phyloP scores from a whole-genome alignment of 495 filamentous ascomycete genomes.

The Penicillium verhagenii region DNA sequence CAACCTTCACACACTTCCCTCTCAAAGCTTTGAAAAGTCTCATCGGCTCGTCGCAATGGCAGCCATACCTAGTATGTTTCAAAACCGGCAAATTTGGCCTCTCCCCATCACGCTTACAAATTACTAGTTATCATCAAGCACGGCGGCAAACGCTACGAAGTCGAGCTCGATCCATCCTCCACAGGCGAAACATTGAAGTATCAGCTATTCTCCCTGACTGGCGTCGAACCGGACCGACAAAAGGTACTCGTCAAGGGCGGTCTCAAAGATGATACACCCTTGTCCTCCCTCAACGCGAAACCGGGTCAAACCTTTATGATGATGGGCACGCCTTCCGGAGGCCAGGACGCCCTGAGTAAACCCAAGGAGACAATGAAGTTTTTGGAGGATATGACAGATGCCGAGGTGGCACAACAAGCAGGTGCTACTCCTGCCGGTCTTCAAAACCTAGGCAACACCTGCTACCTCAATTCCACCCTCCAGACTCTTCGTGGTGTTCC shows the following conservation, averaged over 20 bases:
- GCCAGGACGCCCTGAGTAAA: slow-evolving; percentile 57
- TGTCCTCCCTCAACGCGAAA: slow-evolving; percentile 82
- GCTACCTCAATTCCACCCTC: slow-evolving; percentile 95
- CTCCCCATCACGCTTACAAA: slow-evolving; percentile 28
- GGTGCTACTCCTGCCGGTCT: slow-evolving; percentile 87
- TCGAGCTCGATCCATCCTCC: slow-evolving; percentile 82
- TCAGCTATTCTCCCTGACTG: slow-evolving; percentile 91
- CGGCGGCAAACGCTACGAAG: slow-evolving; percentile 87
- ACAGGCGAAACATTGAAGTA: slow-evolving; percentile 92
- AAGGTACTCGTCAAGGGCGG: slow-evolving; percentile 93
- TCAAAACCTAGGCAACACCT: slow-evolving; percentile 93
- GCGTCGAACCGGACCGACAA: slow-evolving; percentile 93
- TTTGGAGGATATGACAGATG: slow-evolving; percentile 96
- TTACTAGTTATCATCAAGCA: slow-evolving; percentile 86
- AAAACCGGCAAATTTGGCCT: not conserved
- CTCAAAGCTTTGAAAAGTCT: slow-evolving; percentile 18
- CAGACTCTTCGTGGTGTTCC: slow-evolving; percentile 87
- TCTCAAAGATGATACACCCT: slow-evolving; percentile 89
- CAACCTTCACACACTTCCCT: slow-evolving; percentile 25
- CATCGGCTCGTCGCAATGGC: slow-evolving; percentile 48
- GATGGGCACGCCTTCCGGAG: slow-evolving; percentile 84
- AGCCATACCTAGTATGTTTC: slow-evolving; percentile 57
- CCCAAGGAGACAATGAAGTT: slow-evolving; percentile 87
- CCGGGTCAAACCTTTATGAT: slow-evolving; percentile 88
- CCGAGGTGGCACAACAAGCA: slow-evolving; percentile 76